Conservation (phyloP, 2,329 filamentous ascomycete species). For the Magnaporthiopsis poae region DNA sequence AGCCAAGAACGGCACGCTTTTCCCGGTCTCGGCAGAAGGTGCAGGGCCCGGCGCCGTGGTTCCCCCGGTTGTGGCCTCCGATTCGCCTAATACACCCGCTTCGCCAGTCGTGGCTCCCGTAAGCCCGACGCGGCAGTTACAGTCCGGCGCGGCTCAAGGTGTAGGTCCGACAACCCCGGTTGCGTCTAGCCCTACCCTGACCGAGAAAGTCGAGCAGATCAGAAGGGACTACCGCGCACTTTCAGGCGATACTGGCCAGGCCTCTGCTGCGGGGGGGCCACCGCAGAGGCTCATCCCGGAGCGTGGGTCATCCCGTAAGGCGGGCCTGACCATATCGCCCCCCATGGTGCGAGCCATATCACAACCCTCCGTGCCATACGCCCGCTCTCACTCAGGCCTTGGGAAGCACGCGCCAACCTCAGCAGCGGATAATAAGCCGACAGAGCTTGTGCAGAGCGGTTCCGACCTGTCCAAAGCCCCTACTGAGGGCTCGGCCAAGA, state of each 20-base stretch:
- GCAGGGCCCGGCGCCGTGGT: background rate
- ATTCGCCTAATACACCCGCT: background rate
- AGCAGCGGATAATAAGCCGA: background rate
- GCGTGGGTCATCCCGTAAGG: slow-evolving; percentile 30
- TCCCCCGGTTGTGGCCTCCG: no score
- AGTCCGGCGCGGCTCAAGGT: background rate
- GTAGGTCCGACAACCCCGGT: background rate
- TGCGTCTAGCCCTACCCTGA: slow-evolving; percentile 18
- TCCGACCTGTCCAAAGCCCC: slow-evolving; percentile 1
- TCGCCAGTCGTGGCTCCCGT: background rate
- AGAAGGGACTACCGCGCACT: slow-evolving; percentile 37
- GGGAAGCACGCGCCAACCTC: background rate
- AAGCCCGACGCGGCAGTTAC: background rate
- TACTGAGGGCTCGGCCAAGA: slow-evolving; percentile 33
- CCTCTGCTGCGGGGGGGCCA: slow-evolving; percentile 15
- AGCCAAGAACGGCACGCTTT: slow-evolving; percentile 11
- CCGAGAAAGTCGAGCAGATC: slow-evolving; percentile 41
- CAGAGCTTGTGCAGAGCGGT: background rate
- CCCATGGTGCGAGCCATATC: slow-evolving; percentile 45
- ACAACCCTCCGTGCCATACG: slow-evolving; percentile 36
- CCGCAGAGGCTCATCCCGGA: slow-evolving; percentile 16
- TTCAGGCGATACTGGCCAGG: slow-evolving; percentile 21
- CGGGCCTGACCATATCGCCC: slow-evolving; percentile 37
- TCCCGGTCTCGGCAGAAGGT: background rate
- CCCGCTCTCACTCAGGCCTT: slow-evolving; percentile 35